These are phyloP conservation scores for Rhizopus arrhizus DNA, from an alignment of 371 early-diverging fungal genomes.

Conservation along the genomic window DNA sequence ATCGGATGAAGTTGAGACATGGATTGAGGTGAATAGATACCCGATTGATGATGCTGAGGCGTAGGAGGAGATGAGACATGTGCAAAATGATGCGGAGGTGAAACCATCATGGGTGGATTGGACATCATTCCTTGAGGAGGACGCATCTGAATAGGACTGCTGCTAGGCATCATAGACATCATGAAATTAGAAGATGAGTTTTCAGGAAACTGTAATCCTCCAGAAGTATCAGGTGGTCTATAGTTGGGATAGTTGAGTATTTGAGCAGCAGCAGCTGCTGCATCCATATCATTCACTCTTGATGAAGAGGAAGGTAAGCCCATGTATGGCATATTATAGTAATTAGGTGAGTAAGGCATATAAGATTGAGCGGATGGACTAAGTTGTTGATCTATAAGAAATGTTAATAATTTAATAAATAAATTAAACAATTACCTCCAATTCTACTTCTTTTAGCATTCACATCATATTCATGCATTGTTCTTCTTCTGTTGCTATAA, in stretches of 20 bases:
- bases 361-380: not conserved
- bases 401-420: not conserved
- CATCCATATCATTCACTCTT: constrained; percentile 4
- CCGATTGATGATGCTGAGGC: not conserved
- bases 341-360: not conserved
- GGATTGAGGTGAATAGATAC: not conserved
- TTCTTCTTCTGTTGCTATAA: constrained; percentile 18
- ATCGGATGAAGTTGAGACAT: not conserved
- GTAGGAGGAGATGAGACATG: not conserved
- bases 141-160: not conserved
- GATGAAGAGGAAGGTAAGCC: not conserved
- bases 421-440: not conserved
- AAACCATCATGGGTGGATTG: not conserved
- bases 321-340: not conserved
- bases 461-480: constrained; percentile 3
- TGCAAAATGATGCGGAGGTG: not conserved
- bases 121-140: not conserved
- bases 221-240: constrained; percentile 4
- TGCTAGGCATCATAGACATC: not conserved
- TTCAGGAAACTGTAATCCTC: constrained; percentile 1
- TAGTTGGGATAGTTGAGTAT: constrained; percentile 10
- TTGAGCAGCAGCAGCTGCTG: not conserved
- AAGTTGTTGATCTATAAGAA: not conserved
- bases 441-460: constrained; percentile 2
- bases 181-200: not conserved